Conservation (phyloP, 2,329 filamentous ascomycete genomes). For the Paradendryphiella salina region DNA sequence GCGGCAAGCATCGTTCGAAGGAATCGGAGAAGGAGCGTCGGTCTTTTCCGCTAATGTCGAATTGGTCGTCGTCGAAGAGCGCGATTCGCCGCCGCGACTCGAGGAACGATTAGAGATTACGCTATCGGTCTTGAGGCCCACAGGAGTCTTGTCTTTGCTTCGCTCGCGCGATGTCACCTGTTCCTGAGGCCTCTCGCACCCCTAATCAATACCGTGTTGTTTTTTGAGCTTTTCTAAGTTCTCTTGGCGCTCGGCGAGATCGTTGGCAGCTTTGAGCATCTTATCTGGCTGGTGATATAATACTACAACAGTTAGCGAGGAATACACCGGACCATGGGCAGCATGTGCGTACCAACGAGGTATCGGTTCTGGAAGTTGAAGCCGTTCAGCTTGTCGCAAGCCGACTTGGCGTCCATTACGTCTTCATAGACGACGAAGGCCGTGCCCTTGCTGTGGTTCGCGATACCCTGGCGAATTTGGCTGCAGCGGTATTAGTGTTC, state of each 20-base stretch:
- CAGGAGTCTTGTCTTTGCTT: constrained; percentile 39
- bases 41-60: constrained; percentile 32
- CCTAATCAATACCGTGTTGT: constrained; percentile 96
- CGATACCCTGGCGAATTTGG: constrained; percentile 98
- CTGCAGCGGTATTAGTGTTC: constrained; percentile 54
- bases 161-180: constrained; percentile 39
- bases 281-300: constrained; percentile 78
- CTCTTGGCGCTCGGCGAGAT: constrained; percentile 90
- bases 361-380: constrained; percentile 99
- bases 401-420: constrained; percentile 97
- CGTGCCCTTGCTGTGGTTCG: constrained; percentile 95
- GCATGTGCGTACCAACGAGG: constrained; percentile 75
- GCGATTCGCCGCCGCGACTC: constrained; percentile 26
- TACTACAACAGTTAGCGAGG: constrained; percentile 50
- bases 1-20: constrained; percentile 30
- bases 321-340: constrained; percentile 2
- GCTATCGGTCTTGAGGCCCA: constrained; percentile 43
- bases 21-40: constrained; percentile 18
- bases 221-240: constrained; percentile 98
- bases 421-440: constrained; percentile 99
- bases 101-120: constrained; percentile 35
- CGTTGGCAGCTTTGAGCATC: constrained; percentile 85
- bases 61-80: constrained; percentile 29
- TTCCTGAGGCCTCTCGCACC: constrained; percentile 55
- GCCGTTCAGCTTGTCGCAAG: constrained; percentile 98